Conservation (phyloP, 148 eudicot genomes). For the Nyssa sinensis region DNA sequence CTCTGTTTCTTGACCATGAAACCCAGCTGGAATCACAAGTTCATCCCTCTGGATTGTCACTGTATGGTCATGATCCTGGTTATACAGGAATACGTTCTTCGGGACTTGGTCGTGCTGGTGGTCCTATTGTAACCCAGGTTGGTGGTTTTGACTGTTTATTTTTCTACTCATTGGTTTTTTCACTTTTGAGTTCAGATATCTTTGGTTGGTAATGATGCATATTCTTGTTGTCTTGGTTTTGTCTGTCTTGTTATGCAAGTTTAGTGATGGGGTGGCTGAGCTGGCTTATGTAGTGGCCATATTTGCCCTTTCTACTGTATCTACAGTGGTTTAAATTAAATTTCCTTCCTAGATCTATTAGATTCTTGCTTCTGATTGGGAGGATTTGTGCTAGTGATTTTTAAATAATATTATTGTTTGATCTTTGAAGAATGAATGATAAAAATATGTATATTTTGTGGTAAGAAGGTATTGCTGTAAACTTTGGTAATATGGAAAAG, state of each 20-base stretch:
- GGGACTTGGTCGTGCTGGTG: slow-evolving; percentile 48
- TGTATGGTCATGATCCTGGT: slow-evolving; percentile 58
- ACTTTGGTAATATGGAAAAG: not conserved
- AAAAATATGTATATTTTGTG: not conserved
- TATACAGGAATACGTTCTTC: slow-evolving; percentile 52
- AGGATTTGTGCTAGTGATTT: not conserved
- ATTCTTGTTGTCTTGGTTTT: not conserved
- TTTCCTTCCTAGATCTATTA: not conserved
- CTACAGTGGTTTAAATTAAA: not conserved
- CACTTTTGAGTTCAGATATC: not conserved
- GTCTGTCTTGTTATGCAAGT: not conserved
- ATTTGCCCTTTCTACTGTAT: not conserved
- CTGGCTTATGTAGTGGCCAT: not conserved
- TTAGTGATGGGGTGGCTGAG: not conserved
- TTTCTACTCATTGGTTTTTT: not conserved
- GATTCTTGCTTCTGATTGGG: not conserved
- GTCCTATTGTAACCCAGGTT: slow-evolving; percentile 83
- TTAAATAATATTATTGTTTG: no score
- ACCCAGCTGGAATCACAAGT: slow-evolving; percentile 38
- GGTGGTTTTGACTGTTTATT: slow-evolving; percentile 11
- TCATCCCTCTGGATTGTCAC: slow-evolving; percentile 45
- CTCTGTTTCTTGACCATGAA: slow-evolving; percentile 47
- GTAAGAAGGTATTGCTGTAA: not conserved
- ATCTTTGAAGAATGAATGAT: not conserved
- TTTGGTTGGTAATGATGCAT: no score